Percentiles rank a stretch among this genome's conserved stretches.
These are phyloP conservation scores for Amphicarpaea edgeworthii DNA, from an alignment of 306 rosid genomes.

Conservation along the genomic window DNA sequence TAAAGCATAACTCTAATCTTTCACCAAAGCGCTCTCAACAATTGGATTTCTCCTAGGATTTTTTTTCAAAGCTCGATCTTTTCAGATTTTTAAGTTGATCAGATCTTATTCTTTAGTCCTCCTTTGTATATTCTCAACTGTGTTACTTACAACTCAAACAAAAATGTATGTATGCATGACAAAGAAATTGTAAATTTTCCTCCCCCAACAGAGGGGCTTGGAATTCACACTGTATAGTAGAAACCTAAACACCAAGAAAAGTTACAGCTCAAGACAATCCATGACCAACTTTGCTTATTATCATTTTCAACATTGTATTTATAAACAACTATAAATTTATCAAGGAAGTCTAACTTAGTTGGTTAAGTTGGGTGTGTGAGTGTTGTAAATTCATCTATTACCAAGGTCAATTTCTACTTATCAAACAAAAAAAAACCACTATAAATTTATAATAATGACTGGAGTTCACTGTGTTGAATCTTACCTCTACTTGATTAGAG, in stretches of 20 bases:
- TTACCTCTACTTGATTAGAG: no score
- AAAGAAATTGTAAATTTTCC: slow-evolving; percentile 46
- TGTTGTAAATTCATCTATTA: no score
- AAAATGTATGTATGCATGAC: slow-evolving; percentile 13
- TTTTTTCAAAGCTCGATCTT: slow-evolving; percentile 75
- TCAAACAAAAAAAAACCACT: no score
- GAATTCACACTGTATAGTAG: slow-evolving; percentile 38
- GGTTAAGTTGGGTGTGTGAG: no score
- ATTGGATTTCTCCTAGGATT: slow-evolving; percentile 74
- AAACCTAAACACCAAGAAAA: slow-evolving; percentile 6
- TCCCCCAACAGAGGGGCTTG: slow-evolving; percentile 33
- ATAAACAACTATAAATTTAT: no score
- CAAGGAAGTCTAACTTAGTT: no score
- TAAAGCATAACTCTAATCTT: slow-evolving; percentile 62
- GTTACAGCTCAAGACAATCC: no score
- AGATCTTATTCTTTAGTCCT: slow-evolving; percentile 74
- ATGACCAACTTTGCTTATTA: no score
- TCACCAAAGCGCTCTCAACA: slow-evolving; percentile 60
- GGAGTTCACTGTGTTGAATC: no score
- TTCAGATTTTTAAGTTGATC: slow-evolving; percentile 73
- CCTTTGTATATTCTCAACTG: slow-evolving; percentile 46
- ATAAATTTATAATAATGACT: no score
- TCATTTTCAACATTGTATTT: no score
- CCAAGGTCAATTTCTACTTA: no score
- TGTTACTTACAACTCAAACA: slow-evolving; percentile 16